Base-by-base conservation (phyloP, 2,329 filamentous ascomycete species). In the Emmonsia crescens region DNA sequence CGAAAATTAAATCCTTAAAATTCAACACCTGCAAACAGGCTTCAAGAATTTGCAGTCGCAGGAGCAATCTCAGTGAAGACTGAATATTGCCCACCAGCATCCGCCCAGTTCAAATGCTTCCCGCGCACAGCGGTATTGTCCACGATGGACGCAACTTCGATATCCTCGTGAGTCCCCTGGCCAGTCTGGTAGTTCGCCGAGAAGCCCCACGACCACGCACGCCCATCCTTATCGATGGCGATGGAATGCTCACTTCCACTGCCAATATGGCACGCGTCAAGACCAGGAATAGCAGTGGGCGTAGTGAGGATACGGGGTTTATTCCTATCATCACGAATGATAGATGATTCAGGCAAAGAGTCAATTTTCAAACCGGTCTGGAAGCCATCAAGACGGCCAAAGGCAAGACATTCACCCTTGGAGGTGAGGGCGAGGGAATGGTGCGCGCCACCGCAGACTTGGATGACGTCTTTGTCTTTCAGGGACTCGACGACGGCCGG, bases 101-200 rank as follows among this genome's bases (percentile, higher is more conserved):
- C 89, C n/a, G 89, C 89, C 75, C 82, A 90, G 40, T 85, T 81
- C 51, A 96, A 80, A 73, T 86, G 85, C 76, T 88, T 86, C 49
- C 84, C 89, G 36, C 85, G 82, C 33, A 94, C 83, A 49, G 91
- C 91, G 14, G 86, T 89, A 77, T 96, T 96, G 70, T 95, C 89
- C 61, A 96, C 89, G 57, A 87, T 70, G 0, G 88, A 94, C 0
- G 92, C 90, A 29, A 83, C 80, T 67, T 87, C 82, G 36, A 96
- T 82, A 68, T 96, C 91, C 57, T 94, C 89, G n/a, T 84, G 84
- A 1, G 82, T 86, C 49, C 89, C 89, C 68, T 86, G 86, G 12
- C 89, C 89, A 3, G 88, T 91, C 76, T 93, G 89, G 74, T 90
- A 92, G 69, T 88, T 91, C 55, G 84, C 84, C 14, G 84, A 88